Percentiles rank a stretch among this genome's conserved stretches.
These are phyloP conservation scores for Rhytidiadelphus loreus DNA, from an alignment of 225 moss, liverwort and hornwort genomes.

Conservation along the genomic window DNA sequence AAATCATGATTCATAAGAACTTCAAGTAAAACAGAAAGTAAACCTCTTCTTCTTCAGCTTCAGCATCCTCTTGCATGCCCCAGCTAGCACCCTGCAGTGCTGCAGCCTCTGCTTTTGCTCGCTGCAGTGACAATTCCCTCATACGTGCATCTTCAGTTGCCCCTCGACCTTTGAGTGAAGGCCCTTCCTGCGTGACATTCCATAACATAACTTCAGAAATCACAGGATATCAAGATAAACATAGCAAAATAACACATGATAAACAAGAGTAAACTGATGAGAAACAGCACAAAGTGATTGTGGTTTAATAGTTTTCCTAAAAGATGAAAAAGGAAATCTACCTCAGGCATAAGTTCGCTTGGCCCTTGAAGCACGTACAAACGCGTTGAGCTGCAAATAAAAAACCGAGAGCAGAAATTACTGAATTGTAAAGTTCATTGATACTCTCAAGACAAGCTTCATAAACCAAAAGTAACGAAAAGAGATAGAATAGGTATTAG, in stretches of 20 bases:
- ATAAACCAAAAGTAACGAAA: neutral
- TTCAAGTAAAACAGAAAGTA: neutral
- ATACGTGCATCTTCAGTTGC: conserved; percentile 53
- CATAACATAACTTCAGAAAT: conserved; percentile 1
- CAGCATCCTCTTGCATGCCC: conserved; percentile 99
- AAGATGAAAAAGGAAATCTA: conserved; percentile 5
- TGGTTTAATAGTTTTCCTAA: neutral
- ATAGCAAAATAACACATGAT: neutral
- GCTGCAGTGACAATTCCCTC: conserved; percentile 57
- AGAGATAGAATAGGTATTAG: neutral
- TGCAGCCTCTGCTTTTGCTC: conserved; percentile 64
- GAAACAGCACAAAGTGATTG: neutral
- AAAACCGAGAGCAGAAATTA: neutral
- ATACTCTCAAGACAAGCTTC: neutral
- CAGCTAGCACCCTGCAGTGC: conserved; percentile 80
- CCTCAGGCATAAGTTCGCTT: conserved; percentile 76
- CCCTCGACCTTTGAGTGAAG: conserved; percentile 38
- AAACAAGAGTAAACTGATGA: neutral
- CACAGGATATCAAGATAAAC: neutral
- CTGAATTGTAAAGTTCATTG: neutral
- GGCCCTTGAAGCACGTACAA: conserved; percentile 89
- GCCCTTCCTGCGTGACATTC: conserved; percentile 56
- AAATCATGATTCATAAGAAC: neutral
- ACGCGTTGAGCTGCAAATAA: conserved; percentile 64
- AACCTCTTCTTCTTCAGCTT: conserved; percentile 74